Base-by-base conservation (phyloP, 1,139 yeast species). In the Lodderomyces theae region DNA sequence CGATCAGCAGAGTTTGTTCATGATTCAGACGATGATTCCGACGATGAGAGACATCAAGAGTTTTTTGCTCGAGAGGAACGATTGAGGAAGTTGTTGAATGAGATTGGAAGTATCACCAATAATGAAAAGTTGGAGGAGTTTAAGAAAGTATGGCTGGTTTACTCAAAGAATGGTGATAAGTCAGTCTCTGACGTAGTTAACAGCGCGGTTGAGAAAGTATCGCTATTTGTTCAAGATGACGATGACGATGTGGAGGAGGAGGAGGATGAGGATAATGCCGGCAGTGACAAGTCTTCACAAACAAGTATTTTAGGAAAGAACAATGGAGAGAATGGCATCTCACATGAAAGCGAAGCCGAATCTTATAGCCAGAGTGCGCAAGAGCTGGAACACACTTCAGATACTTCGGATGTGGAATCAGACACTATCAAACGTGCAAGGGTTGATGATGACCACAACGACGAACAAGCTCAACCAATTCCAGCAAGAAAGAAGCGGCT, bases 1-100 rank as follows among this genome's bases (percentile, higher is more conserved):
- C 64, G 69, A 39, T 78, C 83, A 0, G 61, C 80, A 2, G 82
- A 78, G 46, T 79, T 63, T 50, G 75, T 85, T 34, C 68, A 69
- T 43, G 82, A 75, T 40, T 80, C 86, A 0, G 90, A 83, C 53
- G 88, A 83, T 51, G 84, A 78, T 17, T 72, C 80, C 3, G 88
- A 82, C 49, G 79, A 69, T 13, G 89, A 82, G 42, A 60, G 69
- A 40, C 80, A 76, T 44, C 54, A 52, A 2, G 67, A 54, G 21
- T 84, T 85, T 56, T 85, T 77, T 53, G 80, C 63, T 35, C 68
- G 79, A 45, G 94, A 85, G 53, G 72, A 69, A 44, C 61, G 65
- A 45, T 64, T 83, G 42, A 73, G 87, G 44, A 64, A 56, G 30
- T 54, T 70, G 45, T 56, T 69, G 35, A 51, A 51, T 19, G 62